Evolutionary conservation across 805 yeast genomes (phyloP).

Genomic region (Yarrowia sp.): DNA sequence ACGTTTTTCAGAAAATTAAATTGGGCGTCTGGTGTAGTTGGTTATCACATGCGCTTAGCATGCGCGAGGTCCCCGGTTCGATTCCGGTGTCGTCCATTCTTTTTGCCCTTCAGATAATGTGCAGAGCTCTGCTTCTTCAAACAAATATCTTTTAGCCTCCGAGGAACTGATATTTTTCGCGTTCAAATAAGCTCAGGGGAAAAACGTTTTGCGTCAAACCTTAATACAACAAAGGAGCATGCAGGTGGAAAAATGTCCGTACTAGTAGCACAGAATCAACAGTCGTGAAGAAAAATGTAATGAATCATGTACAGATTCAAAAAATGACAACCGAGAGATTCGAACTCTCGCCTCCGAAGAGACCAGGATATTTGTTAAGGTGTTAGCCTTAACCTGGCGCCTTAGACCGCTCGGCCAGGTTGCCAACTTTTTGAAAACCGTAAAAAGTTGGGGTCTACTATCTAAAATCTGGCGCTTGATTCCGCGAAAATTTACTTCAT

Average conservation of each 20-base stretch:
- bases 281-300: neutral
- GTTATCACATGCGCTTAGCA: slow-evolving; percentile 37
- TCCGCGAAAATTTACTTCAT: neutral
- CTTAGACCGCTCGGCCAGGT: slow-evolving; percentile 40
- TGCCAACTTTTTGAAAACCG: slow-evolving; percentile 12
- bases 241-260: neutral
- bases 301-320: neutral
- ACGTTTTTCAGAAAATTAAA: neutral
- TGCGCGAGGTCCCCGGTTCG: slow-evolving; percentile 38
- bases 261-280: neutral
- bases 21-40: slow-evolving; percentile 37
- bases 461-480: neutral
- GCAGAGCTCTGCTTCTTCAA: no score
- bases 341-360: slow-evolving; percentile 39
- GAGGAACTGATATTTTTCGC: neutral
- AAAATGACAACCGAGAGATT: slow-evolving; percentile 32
- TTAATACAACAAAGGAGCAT: neutral
- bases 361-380: slow-evolving; percentile 38
- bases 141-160: neutral
- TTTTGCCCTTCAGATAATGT: neutral
- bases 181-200: neutral
- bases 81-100: slow-evolving; percentile 35
- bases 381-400: slow-evolving; percentile 39
- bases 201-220: neutral
- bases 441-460: neutral